Evolutionary conservation across 768 basidiomycete genomes (phyloP).

Genomic region (Collybia sordida): DNA sequence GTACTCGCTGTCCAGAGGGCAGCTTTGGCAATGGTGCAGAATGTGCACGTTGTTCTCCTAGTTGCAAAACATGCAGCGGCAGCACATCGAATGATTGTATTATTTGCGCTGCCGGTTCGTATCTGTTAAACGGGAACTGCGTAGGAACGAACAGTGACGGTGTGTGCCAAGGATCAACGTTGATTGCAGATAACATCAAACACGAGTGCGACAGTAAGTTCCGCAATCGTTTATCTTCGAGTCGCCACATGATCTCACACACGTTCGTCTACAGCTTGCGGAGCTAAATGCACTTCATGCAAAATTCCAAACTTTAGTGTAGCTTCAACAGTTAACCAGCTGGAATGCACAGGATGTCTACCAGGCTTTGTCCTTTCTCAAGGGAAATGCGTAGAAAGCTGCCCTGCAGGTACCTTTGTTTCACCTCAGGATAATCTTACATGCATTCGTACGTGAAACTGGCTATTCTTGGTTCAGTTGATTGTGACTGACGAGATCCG

Average conservation of each 20-base stretch:
- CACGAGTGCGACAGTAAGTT: conserved; percentile 79
- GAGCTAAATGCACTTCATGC: conserved; percentile 78
- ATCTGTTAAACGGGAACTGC: conserved; percentile 67
- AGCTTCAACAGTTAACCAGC: conserved; percentile 60
- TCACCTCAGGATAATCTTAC: conserved; percentile 71
- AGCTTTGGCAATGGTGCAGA: conserved; percentile 54
- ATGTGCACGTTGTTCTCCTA: conserved; percentile 61
- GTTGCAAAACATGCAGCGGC: conserved; percentile 72
- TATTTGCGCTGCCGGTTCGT: conserved; percentile 61
- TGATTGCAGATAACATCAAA: conserved; percentile 82
- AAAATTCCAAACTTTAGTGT: conserved; percentile 67
- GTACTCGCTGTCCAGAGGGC: conserved; percentile 61
- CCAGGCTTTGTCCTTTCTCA: conserved; percentile 74
- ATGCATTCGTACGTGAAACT: conserved; percentile 52
- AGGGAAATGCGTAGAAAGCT: conserved; percentile 66
- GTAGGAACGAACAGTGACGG: conserved; percentile 66
- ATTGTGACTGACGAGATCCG: conserved; percentile 1
- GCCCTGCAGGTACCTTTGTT: conserved; percentile 73
- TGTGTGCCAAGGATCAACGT: conserved; percentile 66
- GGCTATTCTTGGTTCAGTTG: not conserved
- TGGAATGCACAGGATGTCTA: conserved; percentile 76
- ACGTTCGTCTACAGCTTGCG: conserved; percentile 56
- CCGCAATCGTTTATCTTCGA: not conserved
- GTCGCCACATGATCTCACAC: conserved; percentile 2
- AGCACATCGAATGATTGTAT: conserved; percentile 70